Evolutionary conservation across 1,139 yeast genomes (phyloP).

Genomic region (Yamadazyma conglobata): DNA sequence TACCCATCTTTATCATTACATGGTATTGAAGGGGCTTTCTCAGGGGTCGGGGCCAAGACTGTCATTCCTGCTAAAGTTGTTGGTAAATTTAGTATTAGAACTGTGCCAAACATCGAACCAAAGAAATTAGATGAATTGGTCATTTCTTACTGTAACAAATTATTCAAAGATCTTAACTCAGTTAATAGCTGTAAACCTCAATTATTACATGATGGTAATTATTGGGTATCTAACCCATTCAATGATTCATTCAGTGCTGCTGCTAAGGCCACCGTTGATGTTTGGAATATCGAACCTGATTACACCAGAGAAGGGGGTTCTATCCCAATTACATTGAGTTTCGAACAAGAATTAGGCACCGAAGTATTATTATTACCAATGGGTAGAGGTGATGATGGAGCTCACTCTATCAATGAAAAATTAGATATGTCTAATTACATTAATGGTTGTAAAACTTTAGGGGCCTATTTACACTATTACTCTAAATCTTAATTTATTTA

Average conservation of each 20-base stretch:
- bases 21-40: conserved; percentile 97
- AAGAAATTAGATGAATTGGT: conserved; percentile 76
- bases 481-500: conserved; percentile 32
- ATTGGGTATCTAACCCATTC: conserved; percentile 95
- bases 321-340: conserved; percentile 90
- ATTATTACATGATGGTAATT: conserved; percentile 88
- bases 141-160: conserved; percentile 60
- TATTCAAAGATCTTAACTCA: conserved; percentile 65
- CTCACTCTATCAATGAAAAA: conserved; percentile 96
- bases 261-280: conserved; percentile 86
- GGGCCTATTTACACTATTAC: conserved; percentile 89
- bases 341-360: conserved; percentile 81
- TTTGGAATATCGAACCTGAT: conserved; percentile 94
- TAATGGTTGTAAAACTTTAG: conserved; percentile 89
- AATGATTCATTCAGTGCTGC: conserved; percentile 95
- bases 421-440: conserved; percentile 84
- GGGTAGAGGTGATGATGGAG: conserved; percentile 99
- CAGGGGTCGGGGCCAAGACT: conserved; percentile 93
- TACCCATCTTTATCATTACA: conserved; percentile 93
- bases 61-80: conserved; percentile 93
- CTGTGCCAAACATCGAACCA: conserved; percentile 91
- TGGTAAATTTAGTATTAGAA: conserved; percentile 95
- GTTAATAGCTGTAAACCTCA: conserved; percentile 73
- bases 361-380: conserved; percentile 87
- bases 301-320: conserved; percentile 98